Evolutionary conservation across 441 rosid species (phyloP).

Genomic region (Geranium incanum): DNA sequence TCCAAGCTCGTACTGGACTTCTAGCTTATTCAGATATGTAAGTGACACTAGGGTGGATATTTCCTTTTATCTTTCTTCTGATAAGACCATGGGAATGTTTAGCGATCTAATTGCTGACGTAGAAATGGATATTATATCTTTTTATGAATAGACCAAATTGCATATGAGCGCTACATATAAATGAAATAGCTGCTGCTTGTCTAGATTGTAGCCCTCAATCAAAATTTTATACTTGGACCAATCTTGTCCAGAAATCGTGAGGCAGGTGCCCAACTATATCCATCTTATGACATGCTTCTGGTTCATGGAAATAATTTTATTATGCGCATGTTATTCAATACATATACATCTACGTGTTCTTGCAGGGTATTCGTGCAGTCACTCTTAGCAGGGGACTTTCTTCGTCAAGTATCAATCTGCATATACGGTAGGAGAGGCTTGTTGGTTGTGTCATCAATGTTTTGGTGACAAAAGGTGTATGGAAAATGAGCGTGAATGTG

Average conservation of each 20-base stretch:
- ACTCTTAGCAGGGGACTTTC: neutral
- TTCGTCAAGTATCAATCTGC: neutral
- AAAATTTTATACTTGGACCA: neutral
- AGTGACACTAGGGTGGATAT: neutral
- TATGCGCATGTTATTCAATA: neutral
- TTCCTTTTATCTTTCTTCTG: neutral
- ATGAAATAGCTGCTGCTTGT: neutral
- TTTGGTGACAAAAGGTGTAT: neutral
- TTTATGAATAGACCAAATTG: neutral
- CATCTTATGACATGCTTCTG: neutral
- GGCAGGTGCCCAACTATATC: neutral
- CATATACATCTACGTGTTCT: conserved; percentile 33
- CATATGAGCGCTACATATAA: neutral
- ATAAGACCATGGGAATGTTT: neutral
- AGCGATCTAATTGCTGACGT: neutral
- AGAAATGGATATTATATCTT: neutral
- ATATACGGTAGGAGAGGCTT: neutral
- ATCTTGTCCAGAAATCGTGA: neutral
- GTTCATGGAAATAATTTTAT: neutral
- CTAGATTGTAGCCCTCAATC: neutral
- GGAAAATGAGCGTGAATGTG: neutral
- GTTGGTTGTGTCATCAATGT: neutral
- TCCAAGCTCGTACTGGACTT: neutral
- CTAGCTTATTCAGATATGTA: neutral
- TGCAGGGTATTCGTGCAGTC: neutral